Evolutionary conservation across 169 alveolate species (phyloP).

Genomic region (Plasmodium knowlesi): DNA sequence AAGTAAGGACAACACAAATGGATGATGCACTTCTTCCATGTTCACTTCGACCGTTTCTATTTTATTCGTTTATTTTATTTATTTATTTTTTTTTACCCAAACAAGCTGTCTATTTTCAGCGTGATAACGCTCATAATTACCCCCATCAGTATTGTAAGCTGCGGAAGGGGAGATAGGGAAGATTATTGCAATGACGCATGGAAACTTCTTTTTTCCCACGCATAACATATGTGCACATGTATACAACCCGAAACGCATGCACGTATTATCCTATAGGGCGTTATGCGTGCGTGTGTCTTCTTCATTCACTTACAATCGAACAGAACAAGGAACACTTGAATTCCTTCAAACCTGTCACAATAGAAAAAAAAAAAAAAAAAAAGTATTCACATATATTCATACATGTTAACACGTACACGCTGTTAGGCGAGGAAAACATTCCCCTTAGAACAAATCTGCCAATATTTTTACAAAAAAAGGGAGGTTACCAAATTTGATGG

Average conservation of each 20-base stretch:
- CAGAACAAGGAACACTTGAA: slow-evolving; percentile 23
- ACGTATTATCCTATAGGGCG: not conserved
- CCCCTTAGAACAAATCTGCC: not conserved
- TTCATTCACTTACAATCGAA: slow-evolving; percentile 35
- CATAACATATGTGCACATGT: not conserved
- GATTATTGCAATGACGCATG: not conserved
- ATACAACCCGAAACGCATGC: not conserved
- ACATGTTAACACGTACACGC: not conserved
- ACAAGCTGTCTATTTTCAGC: slow-evolving; percentile 41
- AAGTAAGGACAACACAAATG: not conserved
- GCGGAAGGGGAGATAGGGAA: not conserved
- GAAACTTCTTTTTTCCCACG: not conserved
- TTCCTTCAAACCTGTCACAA: slow-evolving; percentile 43
- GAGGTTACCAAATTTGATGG: slow-evolving; percentile 31
- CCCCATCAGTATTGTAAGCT: slow-evolving; percentile 53
- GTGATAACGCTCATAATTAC: slow-evolving; percentile 55
- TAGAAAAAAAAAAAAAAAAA: not conserved
- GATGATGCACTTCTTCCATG: not conserved
- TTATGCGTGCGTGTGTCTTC: not conserved
- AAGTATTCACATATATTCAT: not conserved
- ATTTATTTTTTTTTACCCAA: slow-evolving; percentile 39
- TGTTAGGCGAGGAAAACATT: not conserved
- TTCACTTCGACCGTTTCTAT: not conserved
- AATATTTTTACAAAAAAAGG: not conserved
- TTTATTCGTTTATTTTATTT: not conserved